Conservation (phyloP, 805 yeast species). For the Ogataea ramenticola region DNA sequence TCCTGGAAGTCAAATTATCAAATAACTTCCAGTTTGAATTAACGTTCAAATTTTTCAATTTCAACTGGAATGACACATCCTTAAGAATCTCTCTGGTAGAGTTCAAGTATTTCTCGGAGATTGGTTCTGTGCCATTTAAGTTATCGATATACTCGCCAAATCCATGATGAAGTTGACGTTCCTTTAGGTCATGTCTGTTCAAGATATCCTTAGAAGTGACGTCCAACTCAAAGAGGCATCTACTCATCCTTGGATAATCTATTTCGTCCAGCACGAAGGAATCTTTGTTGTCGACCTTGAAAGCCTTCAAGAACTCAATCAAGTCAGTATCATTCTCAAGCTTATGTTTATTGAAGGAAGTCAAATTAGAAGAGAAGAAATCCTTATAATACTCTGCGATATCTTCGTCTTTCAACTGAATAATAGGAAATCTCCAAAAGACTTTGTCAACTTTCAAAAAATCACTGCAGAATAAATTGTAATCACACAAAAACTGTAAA, state of each 20-base stretch:
- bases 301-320: constrained; percentile 21
- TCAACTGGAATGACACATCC: constrained; percentile 49
- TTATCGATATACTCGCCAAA: constrained; percentile 2
- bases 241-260: constrained; percentile 46
- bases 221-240: constrained; percentile 67
- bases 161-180: constrained; percentile 43
- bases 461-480: constrained; percentile 76
- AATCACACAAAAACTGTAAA: constrained; percentile 77
- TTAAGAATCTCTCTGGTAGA: constrained; percentile 52
- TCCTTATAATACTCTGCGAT: constrained; percentile 8
- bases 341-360: constrained; percentile 11
- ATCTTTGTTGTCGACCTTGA: neutral
- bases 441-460: constrained; percentile 50
- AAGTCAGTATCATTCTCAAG: constrained; percentile 26
- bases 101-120: constrained; percentile 22
- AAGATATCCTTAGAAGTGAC: constrained; percentile 49
- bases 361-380: constrained; percentile 16
- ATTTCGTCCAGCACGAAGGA: constrained; percentile 23
- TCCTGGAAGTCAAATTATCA: constrained; percentile 20
- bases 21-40: constrained; percentile 22
- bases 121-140: neutral
- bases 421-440: constrained; percentile 52
- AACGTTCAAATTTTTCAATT: constrained; percentile 26
- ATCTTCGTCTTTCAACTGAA: constrained; percentile 6
- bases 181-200: constrained; percentile 42